Evolutionary conservation across 352 stramenopile genomes (phyloP), one percentile per base, ranked within the genome.

Genomic region (Phytophthora lateralis): DNA sequence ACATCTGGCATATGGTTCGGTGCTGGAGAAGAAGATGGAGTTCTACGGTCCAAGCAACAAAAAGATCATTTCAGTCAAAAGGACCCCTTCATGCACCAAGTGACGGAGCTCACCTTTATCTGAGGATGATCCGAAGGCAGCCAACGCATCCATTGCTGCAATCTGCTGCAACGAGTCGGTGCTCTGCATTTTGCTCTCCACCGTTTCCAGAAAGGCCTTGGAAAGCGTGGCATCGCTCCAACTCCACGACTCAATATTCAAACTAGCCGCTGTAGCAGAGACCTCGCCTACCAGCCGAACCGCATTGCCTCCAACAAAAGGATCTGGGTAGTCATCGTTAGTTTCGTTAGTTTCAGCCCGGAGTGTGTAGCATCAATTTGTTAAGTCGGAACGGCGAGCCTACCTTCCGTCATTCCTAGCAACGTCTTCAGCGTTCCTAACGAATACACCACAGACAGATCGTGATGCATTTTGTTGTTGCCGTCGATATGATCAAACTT

Each of bases 81-180:
- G 39, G 18, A 56, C 4, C 2, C 8, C 24, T 24, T 24, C 14
- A 49, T n/a, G 26, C 32, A 18, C 20, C 1, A 39, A 6, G 41
- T 27, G 12, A 48, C 2, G 15, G 15, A 46, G 29, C 59, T 39
- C 29, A 95, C 86, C 87, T 80, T 91, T 90, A 24, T 90, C 80
- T 2, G 87, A 93, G 3, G 87, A 88, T 6, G 78, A 90, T 10
- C 74, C 83, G 51, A 94, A 96, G 2, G 82, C 84, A 55, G 83
- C 83, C 29, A 94, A 68, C 7, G 83, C 85, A 42, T 96, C 88
- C 84, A 93, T 93, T 9, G 82, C 88, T 27, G 88, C 88, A 51
- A 95, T 92, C 44, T 93, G 79, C 62, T 95, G 72, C 8, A 91
- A 68, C 15, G 73, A 60, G 21, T 94, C 82, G 0, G 58, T 55